Evolutionary conservation across 2,329 filamentous ascomycete genomes (phyloP), one percentile per base, ranked within the genome.

Genomic region (Rhinocladiella mackenziei): DNA sequence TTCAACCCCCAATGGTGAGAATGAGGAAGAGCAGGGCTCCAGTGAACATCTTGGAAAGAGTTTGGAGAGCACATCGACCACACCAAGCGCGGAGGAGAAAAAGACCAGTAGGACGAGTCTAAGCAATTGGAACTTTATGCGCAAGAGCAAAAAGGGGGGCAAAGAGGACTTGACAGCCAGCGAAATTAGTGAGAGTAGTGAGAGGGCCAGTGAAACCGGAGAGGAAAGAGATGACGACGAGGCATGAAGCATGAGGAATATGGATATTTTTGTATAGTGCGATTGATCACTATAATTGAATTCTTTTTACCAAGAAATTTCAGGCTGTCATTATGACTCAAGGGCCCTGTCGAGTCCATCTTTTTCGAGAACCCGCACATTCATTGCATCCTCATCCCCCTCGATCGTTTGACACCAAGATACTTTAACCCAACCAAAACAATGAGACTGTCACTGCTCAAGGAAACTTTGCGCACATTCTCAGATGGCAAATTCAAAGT

Each of bases 11-110:
- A 51, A 56, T 17, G 67, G 62, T 22, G 69, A 73, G 43, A 63
- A 67, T 47, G 70, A 71, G 23, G 69, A 68, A 45, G 70, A 72
- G 40, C 47, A 53, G 17, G 67, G 69, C 36, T 60, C 63, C 6
- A 54, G 29, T 20, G 56, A 58, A 28, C 48, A 58, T 29, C 46
- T 58, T 6, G 54, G 54, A 11, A 55, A 49, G 29, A 57, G 55
- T 46, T n/a, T 57, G 28, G 56, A 58, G 35, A 57, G 54, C 29
- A 51, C 35, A 3, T 45, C 52, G 10, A 54, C 47, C 10, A 58
- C 51, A 8, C 49, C 49, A 5, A 51, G 44, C 19, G 60, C 62
- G n/a, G 68, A 68, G 11, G 64, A 61, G 4, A 69, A 71, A 45
- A 67, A 65, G 45, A 64, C 61, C 5, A 68, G 59, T 18, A 62